These are phyloP conservation scores for Ceratobasidium papillatum DNA, from an alignment of 1,284 basidiomycete species.

Conservation along the genomic window DNA sequence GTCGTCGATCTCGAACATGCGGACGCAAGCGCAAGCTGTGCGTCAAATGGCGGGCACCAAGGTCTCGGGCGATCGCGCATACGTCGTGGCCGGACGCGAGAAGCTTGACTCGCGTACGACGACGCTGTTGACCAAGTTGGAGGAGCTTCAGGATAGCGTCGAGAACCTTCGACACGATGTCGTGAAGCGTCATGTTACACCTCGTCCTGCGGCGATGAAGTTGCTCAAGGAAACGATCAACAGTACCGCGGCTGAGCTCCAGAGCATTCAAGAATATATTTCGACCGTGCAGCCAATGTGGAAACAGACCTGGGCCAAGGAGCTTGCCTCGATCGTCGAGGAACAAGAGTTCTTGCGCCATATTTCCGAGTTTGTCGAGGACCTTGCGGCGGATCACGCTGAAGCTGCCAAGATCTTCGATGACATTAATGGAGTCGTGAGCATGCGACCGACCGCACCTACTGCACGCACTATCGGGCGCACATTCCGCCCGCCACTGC, in stretches of 20 bases:
- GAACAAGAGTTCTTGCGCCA: conserved; percentile 95
- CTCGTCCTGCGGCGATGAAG: conserved; percentile 78
- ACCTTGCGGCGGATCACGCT: conserved; percentile 91
- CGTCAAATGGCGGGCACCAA: conserved; percentile 84
- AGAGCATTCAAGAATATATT: conserved; percentile 84
- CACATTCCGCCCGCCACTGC: conserved; percentile 61
- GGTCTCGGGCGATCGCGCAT: conserved; percentile 86
- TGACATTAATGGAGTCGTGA: conserved; percentile 88
- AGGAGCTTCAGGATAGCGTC: conserved; percentile 92
- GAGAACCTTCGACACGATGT: conserved; percentile 94
- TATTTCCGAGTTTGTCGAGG: conserved; percentile 88
- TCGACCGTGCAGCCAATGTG: conserved; percentile 93
- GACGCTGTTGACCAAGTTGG: conserved; percentile 90
- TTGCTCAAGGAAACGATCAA: conserved; percentile 79
- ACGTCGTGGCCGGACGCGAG: conserved; percentile 90
- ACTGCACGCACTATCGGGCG: conserved; percentile 52
- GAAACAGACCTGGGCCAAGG: conserved; percentile 98
- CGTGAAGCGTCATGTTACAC: conserved; percentile 86
- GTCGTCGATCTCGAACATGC: conserved; percentile 77
- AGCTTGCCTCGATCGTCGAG: conserved; percentile 95
- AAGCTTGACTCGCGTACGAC: conserved; percentile 90
- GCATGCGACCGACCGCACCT: conserved; percentile 59
- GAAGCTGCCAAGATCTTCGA: conserved; percentile 85
- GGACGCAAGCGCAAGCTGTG: conserved; percentile 85
- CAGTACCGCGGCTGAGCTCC: conserved; percentile 74